Evolutionary conservation across 768 basidiomycete species (phyloP).

Genomic region (Lactifluus subvellereus): DNA sequence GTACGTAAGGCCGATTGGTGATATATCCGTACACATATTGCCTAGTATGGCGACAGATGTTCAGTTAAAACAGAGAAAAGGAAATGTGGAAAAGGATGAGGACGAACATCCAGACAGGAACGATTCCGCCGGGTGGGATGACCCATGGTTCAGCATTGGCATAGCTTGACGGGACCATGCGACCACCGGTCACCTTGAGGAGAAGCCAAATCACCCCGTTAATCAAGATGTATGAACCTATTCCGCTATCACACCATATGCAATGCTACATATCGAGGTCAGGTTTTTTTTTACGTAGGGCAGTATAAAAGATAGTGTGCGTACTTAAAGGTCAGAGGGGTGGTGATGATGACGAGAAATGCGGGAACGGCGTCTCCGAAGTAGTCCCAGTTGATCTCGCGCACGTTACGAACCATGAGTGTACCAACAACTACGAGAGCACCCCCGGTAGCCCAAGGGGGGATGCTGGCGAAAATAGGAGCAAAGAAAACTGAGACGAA

Average conservation of each 20-base stretch:
- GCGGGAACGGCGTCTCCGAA: slow-evolving; percentile 84
- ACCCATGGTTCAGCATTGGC: slow-evolving; percentile 64
- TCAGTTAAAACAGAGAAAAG: background rate
- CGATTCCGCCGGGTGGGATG: slow-evolving; percentile 62
- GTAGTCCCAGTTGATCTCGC: slow-evolving; percentile 87
- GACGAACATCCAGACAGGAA: slow-evolving; percentile 59
- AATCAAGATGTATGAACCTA: slow-evolving; percentile 62
- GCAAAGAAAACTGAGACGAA: slow-evolving; percentile 84
- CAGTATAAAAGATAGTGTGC: slow-evolving; percentile 23
- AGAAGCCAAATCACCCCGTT: slow-evolving; percentile 63
- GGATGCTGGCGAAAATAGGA: slow-evolving; percentile 84
- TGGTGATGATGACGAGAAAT: slow-evolving; percentile 75
- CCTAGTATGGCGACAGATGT: background rate
- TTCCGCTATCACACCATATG: slow-evolving; percentile 81
- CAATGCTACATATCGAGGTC: slow-evolving; percentile 50
- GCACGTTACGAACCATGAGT: slow-evolving; percentile 78
- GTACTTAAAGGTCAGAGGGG: slow-evolving; percentile 74
- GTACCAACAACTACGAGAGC: slow-evolving; percentile 83
- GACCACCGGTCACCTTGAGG: slow-evolving; percentile 49
- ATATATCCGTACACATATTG: background rate
- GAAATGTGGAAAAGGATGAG: background rate
- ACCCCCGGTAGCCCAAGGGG: slow-evolving; percentile 82
- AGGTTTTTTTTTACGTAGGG: slow-evolving; percentile 2
- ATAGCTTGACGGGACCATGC: slow-evolving; percentile 57
- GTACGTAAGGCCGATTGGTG: background rate